Evolutionary conservation across 192 early-diverging fungal genomes (phyloP).

Genomic region (Lobulomyces angularis): DNA sequence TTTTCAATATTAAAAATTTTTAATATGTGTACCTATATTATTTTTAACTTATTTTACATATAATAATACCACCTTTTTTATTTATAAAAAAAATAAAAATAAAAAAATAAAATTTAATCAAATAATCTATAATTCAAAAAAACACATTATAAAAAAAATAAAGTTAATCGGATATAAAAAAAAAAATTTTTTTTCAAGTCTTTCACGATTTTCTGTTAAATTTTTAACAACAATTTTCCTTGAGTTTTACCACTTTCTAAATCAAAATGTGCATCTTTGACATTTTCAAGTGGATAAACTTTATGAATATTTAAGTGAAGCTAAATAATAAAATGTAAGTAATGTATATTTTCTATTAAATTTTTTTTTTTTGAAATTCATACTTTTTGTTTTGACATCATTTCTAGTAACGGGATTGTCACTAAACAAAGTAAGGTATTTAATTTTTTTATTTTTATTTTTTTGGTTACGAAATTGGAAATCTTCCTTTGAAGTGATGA

Average conservation of each 20-base stretch:
- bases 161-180: too few relatives aligned
- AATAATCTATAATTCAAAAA: too few relatives aligned
- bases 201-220: slow-evolving; percentile 25
- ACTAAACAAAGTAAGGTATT: slow-evolving; percentile 13
- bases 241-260: slow-evolving; percentile 57
- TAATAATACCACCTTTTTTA: too few relatives aligned
- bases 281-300: slow-evolving; percentile 62
- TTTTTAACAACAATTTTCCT: slow-evolving; percentile 56
- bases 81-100: too few relatives aligned
- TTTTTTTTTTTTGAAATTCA: background rate
- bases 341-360: background rate
- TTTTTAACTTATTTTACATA: too few relatives aligned
- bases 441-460: background rate
- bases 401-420: slow-evolving; percentile 37
- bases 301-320: slow-evolving; percentile 62
- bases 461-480: slow-evolving; percentile 33
- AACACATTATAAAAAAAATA: too few relatives aligned
- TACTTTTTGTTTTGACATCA: slow-evolving; percentile 37
- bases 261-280: slow-evolving; percentile 63
- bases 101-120: too few relatives aligned
- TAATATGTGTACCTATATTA: too few relatives aligned
- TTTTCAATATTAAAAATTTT: too few relatives aligned
- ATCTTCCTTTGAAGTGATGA: slow-evolving; percentile 54
- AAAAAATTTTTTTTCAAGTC: too few relatives aligned
- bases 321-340: slow-evolving; percentile 8